These are phyloP conservation scores for Hyaloscypha variabilis DNA, from an alignment of 495 filamentous ascomycete species.

Conservation along the genomic window DNA sequence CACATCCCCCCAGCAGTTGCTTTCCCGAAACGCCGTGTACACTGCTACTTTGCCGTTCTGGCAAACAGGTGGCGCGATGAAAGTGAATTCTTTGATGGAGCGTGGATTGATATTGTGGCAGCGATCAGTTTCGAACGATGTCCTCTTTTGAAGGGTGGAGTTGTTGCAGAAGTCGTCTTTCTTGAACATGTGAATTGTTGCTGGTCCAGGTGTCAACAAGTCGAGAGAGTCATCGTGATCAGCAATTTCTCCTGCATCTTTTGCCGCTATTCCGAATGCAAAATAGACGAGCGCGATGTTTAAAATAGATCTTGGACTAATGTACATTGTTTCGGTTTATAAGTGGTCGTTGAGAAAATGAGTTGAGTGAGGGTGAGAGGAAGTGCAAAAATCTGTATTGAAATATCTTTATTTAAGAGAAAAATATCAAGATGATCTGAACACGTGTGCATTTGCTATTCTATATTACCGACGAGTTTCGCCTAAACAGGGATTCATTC, in stretches of 20 bases:
- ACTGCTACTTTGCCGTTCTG: conserved; percentile 5
- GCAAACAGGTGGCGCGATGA: conserved; percentile 8
- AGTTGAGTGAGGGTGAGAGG: too few relatives aligned
- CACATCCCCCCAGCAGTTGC: conserved; percentile 10
- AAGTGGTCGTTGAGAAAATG: too few relatives aligned
- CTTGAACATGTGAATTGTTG: conserved; percentile 3
- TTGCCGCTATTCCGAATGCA: background rate
- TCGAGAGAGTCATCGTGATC: conserved; percentile 2
- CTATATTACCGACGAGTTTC: too few relatives aligned
- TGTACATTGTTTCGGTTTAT: too few relatives aligned
- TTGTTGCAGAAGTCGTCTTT: background rate
- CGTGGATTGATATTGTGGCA: conserved; percentile 4
- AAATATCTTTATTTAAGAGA: too few relatives aligned
- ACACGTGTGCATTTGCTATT: too few relatives aligned
- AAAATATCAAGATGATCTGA: too few relatives aligned
- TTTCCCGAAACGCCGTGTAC: background rate
- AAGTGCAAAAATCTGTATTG: background rate
- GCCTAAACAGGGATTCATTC: too few relatives aligned
- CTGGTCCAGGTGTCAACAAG: conserved; percentile 1
- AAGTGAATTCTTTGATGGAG: conserved; percentile 4
- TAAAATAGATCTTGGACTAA: too few relatives aligned
- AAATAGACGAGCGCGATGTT: background rate
- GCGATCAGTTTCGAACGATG: conserved; percentile 5
- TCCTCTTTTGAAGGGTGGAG: background rate
- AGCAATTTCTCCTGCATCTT: background rate